phyloP scores from a whole-genome alignment of 23 red algal species.

The Gracilaria domingensis region DNA sequence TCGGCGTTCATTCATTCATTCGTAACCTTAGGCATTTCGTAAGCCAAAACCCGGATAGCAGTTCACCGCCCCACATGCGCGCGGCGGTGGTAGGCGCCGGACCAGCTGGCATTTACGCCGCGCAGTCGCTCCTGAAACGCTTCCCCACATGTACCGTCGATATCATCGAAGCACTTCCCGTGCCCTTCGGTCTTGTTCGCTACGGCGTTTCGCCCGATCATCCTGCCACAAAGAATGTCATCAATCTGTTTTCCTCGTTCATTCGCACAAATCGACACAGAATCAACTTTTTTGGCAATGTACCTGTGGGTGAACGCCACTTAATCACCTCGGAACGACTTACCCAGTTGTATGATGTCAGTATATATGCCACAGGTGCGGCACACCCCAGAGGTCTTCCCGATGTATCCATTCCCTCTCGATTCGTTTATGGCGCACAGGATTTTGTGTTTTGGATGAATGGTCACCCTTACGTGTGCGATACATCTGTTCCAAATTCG shows the following conservation, averaged over 20 bases:
- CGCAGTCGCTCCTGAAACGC: constrained; percentile 60
- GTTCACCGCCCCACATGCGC: too few relatives aligned
- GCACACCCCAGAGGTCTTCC: constrained; percentile 18
- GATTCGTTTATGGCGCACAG: constrained; percentile 74
- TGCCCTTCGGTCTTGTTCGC: constrained; percentile 93
- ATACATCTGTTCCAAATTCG: background rate
- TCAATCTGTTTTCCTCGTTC: constrained; percentile 61
- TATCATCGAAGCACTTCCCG: constrained; percentile 80
- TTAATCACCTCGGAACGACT: background rate
- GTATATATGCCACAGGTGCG: constrained; percentile 63
- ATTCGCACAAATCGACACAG: constrained; percentile 34
- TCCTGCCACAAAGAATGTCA: constrained; percentile 79
- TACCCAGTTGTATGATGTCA: background rate
- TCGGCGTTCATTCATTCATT: too few relatives aligned
- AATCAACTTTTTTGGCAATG: constrained; percentile 82
- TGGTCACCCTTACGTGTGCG: constrained; percentile 77
- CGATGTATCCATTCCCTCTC: constrained; percentile 46
- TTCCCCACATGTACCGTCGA: constrained; percentile 63
- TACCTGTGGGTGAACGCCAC: constrained; percentile 28
- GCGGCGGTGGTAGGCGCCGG: constrained; percentile 83
- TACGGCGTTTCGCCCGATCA: constrained; percentile 96
- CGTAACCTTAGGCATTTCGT: too few relatives aligned
- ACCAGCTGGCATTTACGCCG: constrained; percentile 85
- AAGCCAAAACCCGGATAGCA: too few relatives aligned
- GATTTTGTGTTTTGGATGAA: constrained; percentile 92